Conservation (phyloP, 441 rosid genomes). For the Iberis amara region DNA sequence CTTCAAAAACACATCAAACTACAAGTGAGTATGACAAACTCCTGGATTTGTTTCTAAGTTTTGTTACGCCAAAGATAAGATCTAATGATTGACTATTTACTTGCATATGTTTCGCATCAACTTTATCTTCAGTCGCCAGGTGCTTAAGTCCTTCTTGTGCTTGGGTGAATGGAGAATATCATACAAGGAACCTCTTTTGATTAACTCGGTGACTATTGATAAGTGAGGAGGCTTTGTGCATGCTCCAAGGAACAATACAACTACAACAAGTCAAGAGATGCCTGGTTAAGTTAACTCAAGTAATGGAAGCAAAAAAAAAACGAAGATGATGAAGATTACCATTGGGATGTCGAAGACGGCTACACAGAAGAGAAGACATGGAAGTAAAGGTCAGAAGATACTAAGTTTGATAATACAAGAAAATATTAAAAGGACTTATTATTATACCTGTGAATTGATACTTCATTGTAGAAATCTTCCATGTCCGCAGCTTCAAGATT, state of each 20-base stretch:
- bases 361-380: constrained; percentile 33
- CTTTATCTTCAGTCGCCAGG: constrained; percentile 57
- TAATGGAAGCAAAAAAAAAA: not conserved
- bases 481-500: constrained; percentile 69
- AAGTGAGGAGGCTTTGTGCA: constrained; percentile 73
- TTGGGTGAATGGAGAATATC: constrained; percentile 61
- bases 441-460: constrained; percentile 28
- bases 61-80: not conserved
- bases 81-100: constrained; percentile 25
- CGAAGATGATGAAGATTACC: constrained; percentile 41
- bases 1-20: constrained; percentile 25
- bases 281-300: too few relatives aligned
- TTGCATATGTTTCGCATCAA: constrained; percentile 86
- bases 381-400: constrained; percentile 35
- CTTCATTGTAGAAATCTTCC: constrained; percentile 85
- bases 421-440: not conserved
- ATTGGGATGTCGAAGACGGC: constrained; percentile 87
- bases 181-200: constrained; percentile 77
- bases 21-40: not conserved
- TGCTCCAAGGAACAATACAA: constrained; percentile 79
- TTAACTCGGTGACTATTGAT: constrained; percentile 78
- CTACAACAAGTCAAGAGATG: constrained; percentile 40
- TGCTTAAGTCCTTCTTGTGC: constrained; percentile 55
- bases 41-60: not conserved
- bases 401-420: not conserved